Evolutionary conservation across 345 rosid genomes (phyloP).

Genomic region (Lepidium sativum): DNA sequence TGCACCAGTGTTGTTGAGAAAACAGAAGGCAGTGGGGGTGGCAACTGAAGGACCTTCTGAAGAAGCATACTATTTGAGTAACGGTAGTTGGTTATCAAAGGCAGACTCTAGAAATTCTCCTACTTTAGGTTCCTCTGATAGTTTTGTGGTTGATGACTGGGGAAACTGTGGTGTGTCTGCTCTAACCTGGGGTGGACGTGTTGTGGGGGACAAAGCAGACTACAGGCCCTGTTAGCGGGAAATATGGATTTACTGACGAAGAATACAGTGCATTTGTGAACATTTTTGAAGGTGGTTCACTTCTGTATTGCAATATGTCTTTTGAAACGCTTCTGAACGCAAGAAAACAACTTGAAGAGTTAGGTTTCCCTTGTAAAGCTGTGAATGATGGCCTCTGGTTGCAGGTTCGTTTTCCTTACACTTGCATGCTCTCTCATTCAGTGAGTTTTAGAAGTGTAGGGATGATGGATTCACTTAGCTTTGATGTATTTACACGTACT

Average conservation of each 20-base stretch:
- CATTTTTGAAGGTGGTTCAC: slow-evolving; percentile 91
- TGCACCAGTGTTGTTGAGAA: slow-evolving; percentile 31
- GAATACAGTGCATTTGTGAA: slow-evolving; percentile 75
- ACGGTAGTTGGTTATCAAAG: slow-evolving; percentile 52
- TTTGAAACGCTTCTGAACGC: slow-evolving; percentile 87
- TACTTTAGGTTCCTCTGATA: slow-evolving; percentile 46
- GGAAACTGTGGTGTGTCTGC: slow-evolving; percentile 65
- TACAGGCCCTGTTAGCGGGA: slow-evolving; percentile 44
- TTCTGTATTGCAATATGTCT: slow-evolving; percentile 88
- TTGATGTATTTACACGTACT: not conserved
- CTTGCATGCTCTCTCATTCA: slow-evolving; percentile 7
- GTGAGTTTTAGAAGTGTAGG: not conserved
- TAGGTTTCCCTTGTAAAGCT: slow-evolving; percentile 94
- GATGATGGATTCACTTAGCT: not conserved
- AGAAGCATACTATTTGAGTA: slow-evolving; percentile 54
- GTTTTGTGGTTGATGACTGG: slow-evolving; percentile 64
- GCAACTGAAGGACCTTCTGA: slow-evolving; percentile 87
- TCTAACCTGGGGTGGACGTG: slow-evolving; percentile 97
- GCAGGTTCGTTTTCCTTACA: slow-evolving; percentile 45
- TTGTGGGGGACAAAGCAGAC: slow-evolving; percentile 72
- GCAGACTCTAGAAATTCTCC: slow-evolving; percentile 60
- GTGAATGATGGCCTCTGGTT: slow-evolving; percentile 97
- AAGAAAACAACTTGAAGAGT: slow-evolving; percentile 90
- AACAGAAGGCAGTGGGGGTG: slow-evolving; percentile 40
- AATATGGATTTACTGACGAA: slow-evolving; percentile 59